A percentile compares a stretch with the other conserved stretches of the same genome.
Conservation (phyloP, 805 yeast genomes). For the Metschnikowia santaceciliae region DNA sequence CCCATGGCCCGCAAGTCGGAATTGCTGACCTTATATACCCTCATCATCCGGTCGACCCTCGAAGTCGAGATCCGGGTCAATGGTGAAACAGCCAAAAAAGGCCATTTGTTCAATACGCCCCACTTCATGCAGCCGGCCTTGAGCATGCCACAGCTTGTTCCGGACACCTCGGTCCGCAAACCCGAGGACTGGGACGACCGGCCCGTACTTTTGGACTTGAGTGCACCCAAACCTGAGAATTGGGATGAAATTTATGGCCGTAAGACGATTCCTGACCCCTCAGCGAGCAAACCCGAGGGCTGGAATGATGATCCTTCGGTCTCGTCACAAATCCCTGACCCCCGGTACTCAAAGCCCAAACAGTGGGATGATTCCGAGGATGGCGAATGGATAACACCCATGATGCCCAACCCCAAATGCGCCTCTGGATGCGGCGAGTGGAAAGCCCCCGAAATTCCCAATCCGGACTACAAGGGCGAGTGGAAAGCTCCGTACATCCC, state of each 20-base stretch:
- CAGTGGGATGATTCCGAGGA: conserved; percentile 91
- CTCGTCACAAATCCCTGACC: conserved; percentile 59
- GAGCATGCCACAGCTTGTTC: conserved; percentile 59
- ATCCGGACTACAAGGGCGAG: conserved; percentile 71
- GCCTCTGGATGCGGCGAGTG: conserved; percentile 77
- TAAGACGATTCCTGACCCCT: conserved; percentile 58
- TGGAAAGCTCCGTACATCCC: conserved; percentile 67
- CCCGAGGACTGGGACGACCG: conserved; percentile 85
- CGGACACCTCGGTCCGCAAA: conserved; percentile 55
- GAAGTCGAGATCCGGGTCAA: conserved; percentile 78
- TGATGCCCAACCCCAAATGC: conserved; percentile 72
- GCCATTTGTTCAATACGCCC: conserved; percentile 53
- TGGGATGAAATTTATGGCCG: conserved; percentile 75
- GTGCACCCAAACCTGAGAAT: conserved; percentile 68
- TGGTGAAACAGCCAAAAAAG: conserved; percentile 70
- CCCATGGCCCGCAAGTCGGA: conserved; percentile 61
- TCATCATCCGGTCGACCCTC: conserved; percentile 61
- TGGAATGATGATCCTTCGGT: conserved; percentile 65
- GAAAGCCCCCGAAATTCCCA: conserved; percentile 62
- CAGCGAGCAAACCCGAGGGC: conserved; percentile 62
- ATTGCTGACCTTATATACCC: conserved; percentile 68
- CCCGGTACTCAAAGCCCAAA: conserved; percentile 61
- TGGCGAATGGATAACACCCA: conserved; percentile 78
- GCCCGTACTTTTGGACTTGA: conserved; percentile 56
- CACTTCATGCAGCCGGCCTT: conserved; percentile 60